A percentile compares a stretch with the other conserved stretches of the same genome.
These are phyloP conservation scores for Aphanomyces stellatus DNA, from an alignment of 352 stramenopile species.

Conservation along the genomic window DNA sequence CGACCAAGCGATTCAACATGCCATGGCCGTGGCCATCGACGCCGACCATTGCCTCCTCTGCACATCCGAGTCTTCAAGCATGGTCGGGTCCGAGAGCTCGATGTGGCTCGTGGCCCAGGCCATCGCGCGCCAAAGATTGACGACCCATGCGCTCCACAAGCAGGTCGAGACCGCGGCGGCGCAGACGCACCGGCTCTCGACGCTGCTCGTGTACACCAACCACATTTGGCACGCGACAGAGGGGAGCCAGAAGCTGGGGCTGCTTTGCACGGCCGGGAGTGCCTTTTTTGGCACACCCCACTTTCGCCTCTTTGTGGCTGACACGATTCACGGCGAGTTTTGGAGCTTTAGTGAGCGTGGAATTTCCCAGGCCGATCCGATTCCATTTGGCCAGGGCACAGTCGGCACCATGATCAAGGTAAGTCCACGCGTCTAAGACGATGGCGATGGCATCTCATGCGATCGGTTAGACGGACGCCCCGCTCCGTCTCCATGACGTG, in stretches of 20 bases:
- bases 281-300: constrained; percentile 59
- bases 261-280: constrained; percentile 61
- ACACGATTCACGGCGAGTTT: constrained; percentile 64
- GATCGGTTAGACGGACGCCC: too few species aligned
- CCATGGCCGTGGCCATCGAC: not conserved
- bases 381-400: constrained; percentile 62
- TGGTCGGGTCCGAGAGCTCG: not conserved
- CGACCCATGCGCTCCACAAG: not conserved
- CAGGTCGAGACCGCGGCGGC: not conserved
- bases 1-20: not conserved
- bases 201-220: not conserved
- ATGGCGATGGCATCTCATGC: too few species aligned
- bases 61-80: not conserved
- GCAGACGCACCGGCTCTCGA: not conserved
- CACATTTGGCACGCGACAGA: not conserved
- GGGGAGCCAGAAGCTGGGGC: constrained; percentile 28
- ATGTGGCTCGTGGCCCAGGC: not conserved
- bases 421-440: too few species aligned
- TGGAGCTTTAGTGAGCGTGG: constrained; percentile 63
- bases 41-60: not conserved
- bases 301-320: constrained; percentile 63
- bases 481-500: not conserved
- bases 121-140: not conserved
- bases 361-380: constrained; percentile 62
- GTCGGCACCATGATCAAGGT: constrained; percentile 48